Percentiles rank a stretch among this genome's conserved stretches.
Conservation (phyloP, 1,284 basidiomycete genomes). For the Melanopsichium pennsylvanicum region DNA sequence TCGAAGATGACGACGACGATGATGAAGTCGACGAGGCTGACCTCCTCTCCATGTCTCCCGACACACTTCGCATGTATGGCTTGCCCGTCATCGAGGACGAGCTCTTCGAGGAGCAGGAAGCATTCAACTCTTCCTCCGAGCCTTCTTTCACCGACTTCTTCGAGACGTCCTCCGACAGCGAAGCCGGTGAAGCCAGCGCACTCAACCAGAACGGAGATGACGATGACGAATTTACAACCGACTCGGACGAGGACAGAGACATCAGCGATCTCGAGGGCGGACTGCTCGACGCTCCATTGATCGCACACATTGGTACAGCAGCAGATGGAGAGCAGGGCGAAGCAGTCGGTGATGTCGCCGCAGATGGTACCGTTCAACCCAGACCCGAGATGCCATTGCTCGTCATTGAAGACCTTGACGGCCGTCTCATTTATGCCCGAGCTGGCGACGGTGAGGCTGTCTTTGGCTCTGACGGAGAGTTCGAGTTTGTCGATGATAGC, state of each 20-base stretch:
- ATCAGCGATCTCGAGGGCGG: conserved; percentile 58
- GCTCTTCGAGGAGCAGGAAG: conserved; percentile 60
- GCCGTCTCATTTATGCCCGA: conserved; percentile 63
- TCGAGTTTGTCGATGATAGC: conserved; percentile 63
- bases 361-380: conserved; percentile 9
- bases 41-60: conserved; percentile 52
- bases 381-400: conserved; percentile 59
- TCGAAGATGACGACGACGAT: conserved; percentile 38
- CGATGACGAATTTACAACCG: conserved; percentile 50
- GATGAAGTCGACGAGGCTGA: conserved; percentile 30
- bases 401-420: conserved; percentile 65
- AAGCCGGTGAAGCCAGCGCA: conserved; percentile 12
- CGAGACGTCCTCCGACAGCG: conserved; percentile 55
- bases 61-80: conserved; percentile 53
- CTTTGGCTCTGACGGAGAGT: conserved; percentile 65
- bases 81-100: conserved; percentile 54
- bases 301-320: conserved; percentile 54
- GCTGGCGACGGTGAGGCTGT: conserved; percentile 65
- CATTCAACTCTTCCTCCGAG: conserved; percentile 62
- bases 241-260: conserved; percentile 51
- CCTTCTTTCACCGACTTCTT: conserved; percentile 65
- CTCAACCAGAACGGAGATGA: conserved; percentile 50
- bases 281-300: conserved; percentile 52
- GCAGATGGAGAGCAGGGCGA: conserved; percentile 7
- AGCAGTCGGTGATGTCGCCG: conserved; percentile 11